These are phyloP conservation scores for Sistotremastrum suecicum DNA, from an alignment of 768 basidiomycete species.

Conservation along the genomic window DNA sequence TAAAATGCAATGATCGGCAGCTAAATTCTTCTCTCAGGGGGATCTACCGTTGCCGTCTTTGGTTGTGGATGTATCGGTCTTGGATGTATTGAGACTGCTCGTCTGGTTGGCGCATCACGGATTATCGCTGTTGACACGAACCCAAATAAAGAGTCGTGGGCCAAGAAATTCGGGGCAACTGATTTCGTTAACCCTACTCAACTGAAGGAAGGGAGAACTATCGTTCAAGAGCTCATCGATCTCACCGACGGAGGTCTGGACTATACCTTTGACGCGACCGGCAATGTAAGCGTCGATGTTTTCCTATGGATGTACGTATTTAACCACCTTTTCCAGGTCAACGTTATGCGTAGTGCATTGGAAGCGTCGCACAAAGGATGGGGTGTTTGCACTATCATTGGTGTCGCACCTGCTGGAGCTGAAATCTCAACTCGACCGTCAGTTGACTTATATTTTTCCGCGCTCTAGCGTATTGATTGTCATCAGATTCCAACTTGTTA, in stretches of 20 bases:
- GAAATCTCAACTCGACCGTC: constrained; percentile 86
- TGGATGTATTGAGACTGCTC: constrained; percentile 74
- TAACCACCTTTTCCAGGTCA: constrained; percentile 32
- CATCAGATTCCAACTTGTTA: constrained; percentile 44
- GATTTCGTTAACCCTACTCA: constrained; percentile 80
- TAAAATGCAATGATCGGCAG: neutral
- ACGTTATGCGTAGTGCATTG: constrained; percentile 89
- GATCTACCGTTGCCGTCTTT: constrained; percentile 84
- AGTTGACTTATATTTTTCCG: constrained; percentile 18
- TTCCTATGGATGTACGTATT: constrained; percentile 15
- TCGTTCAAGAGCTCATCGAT: constrained; percentile 82
- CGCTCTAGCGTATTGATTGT: neutral
- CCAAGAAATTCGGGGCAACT: constrained; percentile 84
- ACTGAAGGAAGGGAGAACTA: constrained; percentile 65
- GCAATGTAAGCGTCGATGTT: constrained; percentile 43
- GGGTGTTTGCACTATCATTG: constrained; percentile 93
- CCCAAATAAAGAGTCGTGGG: constrained; percentile 74
- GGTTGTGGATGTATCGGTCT: constrained; percentile 96
- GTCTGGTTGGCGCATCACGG: constrained; percentile 65
- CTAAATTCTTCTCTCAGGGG: constrained; percentile 31
- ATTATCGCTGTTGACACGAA: constrained; percentile 92
- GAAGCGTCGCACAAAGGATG: constrained; percentile 99
- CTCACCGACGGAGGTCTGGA: constrained; percentile 95
- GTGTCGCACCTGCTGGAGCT: constrained; percentile 93
- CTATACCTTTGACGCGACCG: constrained; percentile 95